A percentile compares a stretch with the other conserved stretches of the same genome.
Conservation (phyloP, 2,329 filamentous ascomycete species). For the Scortechinia acanthostroma region DNA sequence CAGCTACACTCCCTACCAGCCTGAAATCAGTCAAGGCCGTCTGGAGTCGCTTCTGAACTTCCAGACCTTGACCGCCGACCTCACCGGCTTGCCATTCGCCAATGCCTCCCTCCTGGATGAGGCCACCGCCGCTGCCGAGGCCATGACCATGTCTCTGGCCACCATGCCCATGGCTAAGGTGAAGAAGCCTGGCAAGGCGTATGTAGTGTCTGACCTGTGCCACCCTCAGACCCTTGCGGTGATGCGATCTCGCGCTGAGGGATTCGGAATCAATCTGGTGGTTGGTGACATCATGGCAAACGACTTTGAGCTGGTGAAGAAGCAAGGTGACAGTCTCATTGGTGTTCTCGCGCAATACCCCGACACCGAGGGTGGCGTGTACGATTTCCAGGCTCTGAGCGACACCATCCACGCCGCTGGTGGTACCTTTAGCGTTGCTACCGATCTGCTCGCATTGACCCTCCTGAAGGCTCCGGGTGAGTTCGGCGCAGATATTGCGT, state of each 20-base stretch:
- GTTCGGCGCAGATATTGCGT: conserved; percentile 90
- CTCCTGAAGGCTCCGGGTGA: conserved; percentile 83
- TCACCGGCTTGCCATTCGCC: conserved; percentile 79
- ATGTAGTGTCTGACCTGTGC: conserved; percentile 73
- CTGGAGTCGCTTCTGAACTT: conserved; percentile 90
- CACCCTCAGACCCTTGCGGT: conserved; percentile 84
- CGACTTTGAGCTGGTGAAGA: conserved; percentile 58
- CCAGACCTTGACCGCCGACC: conserved; percentile 83
- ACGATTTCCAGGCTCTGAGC: conserved; percentile 68
- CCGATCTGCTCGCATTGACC: conserved; percentile 81
- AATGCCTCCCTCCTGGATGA: conserved; percentile 90
- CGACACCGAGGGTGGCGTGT: conserved; percentile 75
- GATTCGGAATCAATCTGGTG: conserved; percentile 79
- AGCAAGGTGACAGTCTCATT: conserved; percentile 73
- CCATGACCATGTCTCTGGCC: conserved; percentile 87
- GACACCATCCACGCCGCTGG: conserved; percentile 72
- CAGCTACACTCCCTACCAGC: conserved; percentile 94
- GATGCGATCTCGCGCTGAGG: conserved; percentile 75
- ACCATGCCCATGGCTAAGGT: conserved; percentile 64
- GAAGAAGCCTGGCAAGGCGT: conserved; percentile 72
- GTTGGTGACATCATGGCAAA: conserved; percentile 65
- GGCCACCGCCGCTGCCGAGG: conserved; percentile 85
- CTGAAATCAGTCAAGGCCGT: conserved; percentile 91
- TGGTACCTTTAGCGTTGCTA: conserved; percentile 78
- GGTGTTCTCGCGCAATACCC: conserved; percentile 94